phyloP scores from a whole-genome alignment of 116 monocot genomes.

The Trichopus zeylanicus region DNA sequence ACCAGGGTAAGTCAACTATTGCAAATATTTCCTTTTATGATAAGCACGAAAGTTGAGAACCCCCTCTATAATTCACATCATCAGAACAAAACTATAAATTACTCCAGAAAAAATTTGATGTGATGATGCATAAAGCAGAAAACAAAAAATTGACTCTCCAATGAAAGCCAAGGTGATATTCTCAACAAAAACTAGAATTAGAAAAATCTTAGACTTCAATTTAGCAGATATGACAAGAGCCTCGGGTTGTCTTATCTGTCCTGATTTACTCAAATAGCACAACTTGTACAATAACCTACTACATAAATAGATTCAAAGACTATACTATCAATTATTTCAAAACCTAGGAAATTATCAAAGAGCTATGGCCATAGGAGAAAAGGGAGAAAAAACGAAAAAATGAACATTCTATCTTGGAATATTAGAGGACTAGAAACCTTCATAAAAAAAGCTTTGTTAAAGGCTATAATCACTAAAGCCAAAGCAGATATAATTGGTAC shows the following conservation, averaged over 20 bases:
- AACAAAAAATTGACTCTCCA: not conserved
- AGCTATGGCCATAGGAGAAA: too few species aligned
- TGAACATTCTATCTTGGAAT: too few species aligned
- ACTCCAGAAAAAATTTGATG: not conserved
- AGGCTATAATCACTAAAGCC: too few species aligned
- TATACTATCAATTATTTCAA: too few species aligned
- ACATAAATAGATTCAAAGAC: conserved; percentile 1
- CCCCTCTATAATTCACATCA: not conserved
- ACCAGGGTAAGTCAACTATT: too few species aligned
- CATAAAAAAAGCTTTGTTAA: too few species aligned
- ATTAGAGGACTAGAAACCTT: too few species aligned
- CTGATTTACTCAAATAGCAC: conserved; percentile 91
- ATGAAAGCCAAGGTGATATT: not conserved
- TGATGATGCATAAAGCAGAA: not conserved
- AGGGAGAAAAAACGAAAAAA: too few species aligned
- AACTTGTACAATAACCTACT: conserved; percentile 93
- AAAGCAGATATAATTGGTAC: too few species aligned
- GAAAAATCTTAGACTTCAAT: conserved; percentile 57
- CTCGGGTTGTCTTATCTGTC: conserved; percentile 87
- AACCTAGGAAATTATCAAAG: too few species aligned
- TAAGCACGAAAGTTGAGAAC: not conserved
- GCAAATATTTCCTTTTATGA: too few species aligned
- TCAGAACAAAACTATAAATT: not conserved
- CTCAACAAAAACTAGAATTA: conserved; percentile 1
- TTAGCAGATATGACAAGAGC: conserved; percentile 95